Conservation (phyloP, 345 rosid species). For the Corchorus olitorius region DNA sequence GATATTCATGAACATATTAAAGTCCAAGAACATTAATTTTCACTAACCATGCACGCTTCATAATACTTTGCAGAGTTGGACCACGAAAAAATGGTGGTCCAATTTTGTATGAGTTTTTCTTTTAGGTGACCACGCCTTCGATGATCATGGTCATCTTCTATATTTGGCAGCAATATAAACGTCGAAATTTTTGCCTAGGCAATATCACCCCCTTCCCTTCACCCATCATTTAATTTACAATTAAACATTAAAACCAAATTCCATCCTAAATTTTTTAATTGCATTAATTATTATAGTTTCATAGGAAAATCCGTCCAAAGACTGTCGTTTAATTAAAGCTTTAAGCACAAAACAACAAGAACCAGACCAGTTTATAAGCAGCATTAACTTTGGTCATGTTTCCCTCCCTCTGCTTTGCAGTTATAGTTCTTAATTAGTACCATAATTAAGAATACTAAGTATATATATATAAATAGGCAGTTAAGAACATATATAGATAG, state of each 20-base stretch:
- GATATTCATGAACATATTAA: not conserved
- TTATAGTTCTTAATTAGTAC: not conserved
- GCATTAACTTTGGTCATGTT: not conserved
- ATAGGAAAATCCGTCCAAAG: conserved; percentile 26
- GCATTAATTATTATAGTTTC: not conserved
- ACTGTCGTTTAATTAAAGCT: conserved; percentile 2
- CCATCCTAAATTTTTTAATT: not conserved
- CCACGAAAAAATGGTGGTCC: conserved; percentile 6
- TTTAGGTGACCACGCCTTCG: not conserved
- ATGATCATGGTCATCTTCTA: not conserved
- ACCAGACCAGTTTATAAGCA: not conserved
- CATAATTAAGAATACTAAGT: too few relatives aligned
- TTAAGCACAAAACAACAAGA: not conserved
- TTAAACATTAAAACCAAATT: not conserved
- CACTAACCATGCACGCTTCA: conserved; percentile 12
- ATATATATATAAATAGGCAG: not conserved
- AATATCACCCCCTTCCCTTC: not conserved
- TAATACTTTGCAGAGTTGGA: not conserved
- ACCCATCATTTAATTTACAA: not conserved
- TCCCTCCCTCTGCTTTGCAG: not conserved
- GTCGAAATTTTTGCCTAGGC: conserved; percentile 1
- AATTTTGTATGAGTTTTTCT: not conserved
- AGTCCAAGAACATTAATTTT: not conserved
- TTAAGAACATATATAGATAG: not conserved
- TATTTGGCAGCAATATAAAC: not conserved